A percentile compares a stretch with the other conserved stretches of the same genome.
These are phyloP conservation scores for Cryptococcus wingfieldii DNA, from an alignment of 1,284 basidiomycete species.

Conservation along the genomic window DNA sequence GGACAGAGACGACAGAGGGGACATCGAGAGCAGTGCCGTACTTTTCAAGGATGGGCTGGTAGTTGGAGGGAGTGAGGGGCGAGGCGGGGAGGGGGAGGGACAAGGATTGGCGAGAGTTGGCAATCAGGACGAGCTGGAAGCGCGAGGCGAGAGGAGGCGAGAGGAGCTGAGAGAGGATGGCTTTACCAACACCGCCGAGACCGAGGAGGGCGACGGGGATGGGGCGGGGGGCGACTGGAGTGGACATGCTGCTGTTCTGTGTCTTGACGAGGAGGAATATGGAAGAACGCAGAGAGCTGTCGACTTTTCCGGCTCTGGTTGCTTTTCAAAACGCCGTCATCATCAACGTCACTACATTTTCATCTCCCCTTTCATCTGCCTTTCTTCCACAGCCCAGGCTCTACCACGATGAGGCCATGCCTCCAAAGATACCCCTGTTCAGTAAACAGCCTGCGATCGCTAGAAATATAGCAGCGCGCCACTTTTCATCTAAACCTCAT, in stretches of 20 bases:
- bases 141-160: constrained; percentile 58
- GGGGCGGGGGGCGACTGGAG: constrained; percentile 17
- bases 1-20: constrained; percentile 46
- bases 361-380: neutral
- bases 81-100: constrained; percentile 53
- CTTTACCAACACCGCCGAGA: constrained; percentile 79
- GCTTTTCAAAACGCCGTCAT: neutral
- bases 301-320: neutral
- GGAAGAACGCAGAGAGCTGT: neutral
- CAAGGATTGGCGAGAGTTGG: constrained; percentile 67
- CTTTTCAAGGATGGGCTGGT: constrained; percentile 42
- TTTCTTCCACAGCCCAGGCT: neutral
- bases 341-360: neutral
- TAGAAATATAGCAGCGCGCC: neutral
- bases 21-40: constrained; percentile 49
- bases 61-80: constrained; percentile 49
- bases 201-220: constrained; percentile 70
- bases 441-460: neutral
- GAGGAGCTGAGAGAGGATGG: constrained; percentile 68
- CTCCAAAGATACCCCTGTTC: neutral
- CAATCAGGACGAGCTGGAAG: constrained; percentile 70
- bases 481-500: neutral
- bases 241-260: constrained; percentile 18
- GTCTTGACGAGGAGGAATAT: neutral
- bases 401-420: constrained; percentile 10